A percentile compares a stretch with the other conserved stretches of the same genome.
These are phyloP conservation scores for Tylopilus felleus DNA, from an alignment of 768 basidiomycete genomes.

Conservation along the genomic window DNA sequence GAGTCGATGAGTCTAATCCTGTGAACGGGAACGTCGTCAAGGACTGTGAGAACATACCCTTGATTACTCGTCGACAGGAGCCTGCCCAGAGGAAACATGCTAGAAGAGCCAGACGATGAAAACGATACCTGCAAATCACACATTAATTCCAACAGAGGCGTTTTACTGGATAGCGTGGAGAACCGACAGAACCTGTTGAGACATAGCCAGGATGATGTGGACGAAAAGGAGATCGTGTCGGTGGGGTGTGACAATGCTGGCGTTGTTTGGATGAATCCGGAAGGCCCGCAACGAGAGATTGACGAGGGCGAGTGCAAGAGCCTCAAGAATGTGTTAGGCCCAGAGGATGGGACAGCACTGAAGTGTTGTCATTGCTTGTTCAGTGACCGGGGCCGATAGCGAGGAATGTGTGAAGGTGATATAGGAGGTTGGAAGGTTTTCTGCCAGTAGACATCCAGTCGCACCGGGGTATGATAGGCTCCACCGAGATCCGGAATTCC, in stretches of 20 bases:
- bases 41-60: constrained; percentile 18
- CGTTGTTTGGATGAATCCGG: constrained; percentile 10
- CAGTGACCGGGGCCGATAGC: constrained; percentile 27
- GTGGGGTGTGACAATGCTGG: constrained; percentile 11
- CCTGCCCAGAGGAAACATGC: constrained; percentile 9
- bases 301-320: constrained; percentile 14
- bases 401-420: constrained; percentile 25
- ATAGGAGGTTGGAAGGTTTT: constrained; percentile 47
- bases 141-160: constrained; percentile 52
- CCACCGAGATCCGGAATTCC: constrained; percentile 71
- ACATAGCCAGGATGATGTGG: too few relatives aligned
- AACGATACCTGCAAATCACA: constrained; percentile 27
- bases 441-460: too few relatives aligned
- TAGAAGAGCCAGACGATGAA: constrained; percentile 17
- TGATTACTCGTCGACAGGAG: constrained; percentile 11
- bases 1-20: constrained; percentile 13
- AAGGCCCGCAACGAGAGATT: constrained; percentile 13
- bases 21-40: constrained; percentile 8
- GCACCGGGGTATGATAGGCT: too few relatives aligned
- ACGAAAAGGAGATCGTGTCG: constrained; percentile 12
- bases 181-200: too few relatives aligned
- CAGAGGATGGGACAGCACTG: constrained; percentile 13
- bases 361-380: constrained; percentile 10
- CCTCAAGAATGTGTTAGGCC: constrained; percentile 9
- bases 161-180: constrained; percentile 49